Base-by-base conservation (phyloP, 441 rosid genomes). In the Gossypium lobatum region DNA sequence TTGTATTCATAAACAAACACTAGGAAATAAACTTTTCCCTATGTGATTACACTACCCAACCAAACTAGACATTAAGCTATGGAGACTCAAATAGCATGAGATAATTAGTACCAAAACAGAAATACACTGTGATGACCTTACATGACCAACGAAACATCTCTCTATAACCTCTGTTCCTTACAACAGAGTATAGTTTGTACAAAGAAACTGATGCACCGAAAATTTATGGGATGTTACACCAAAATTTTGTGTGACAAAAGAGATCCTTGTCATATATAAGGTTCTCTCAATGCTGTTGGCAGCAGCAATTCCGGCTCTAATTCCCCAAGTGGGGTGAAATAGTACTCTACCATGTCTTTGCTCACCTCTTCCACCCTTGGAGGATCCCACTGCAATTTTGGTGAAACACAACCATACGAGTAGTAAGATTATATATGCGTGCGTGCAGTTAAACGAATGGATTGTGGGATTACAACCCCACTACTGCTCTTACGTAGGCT, bases 381-480 rank as follows among this genome's bases (percentile, higher is more conserved):
- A 76, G 97, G 98, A 58, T 93, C 79, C 99, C 99, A 95, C 94
- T 93, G 91, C 89, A 88, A 10, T 76, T 69, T 74, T 66, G 25
- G 5, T 8, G 34, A 59, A 14, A 11, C 28, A 9, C 62, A 42
- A 55, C 13, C 20, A 59, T 11, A 7, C 21, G 39, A n/a, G n/a
- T n/a, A 11, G 20, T 18, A 21, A 20, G 14, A 25, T 7, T 25
- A 50, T 21, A 6, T 2, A 64, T 10, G 3, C 3, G 20, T 1
- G 26, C 3, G 14, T 8, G 39, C 23, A 18, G 21, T 1, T 53
- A 53, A 16, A 59, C 6, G 28, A 17, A 34, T 34, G 1, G n/a
- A 63, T 34, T 63, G 3, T 28, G 11, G 11, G 20, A 64, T 76
- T 45, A 65, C 68, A 74, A 55, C 1, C 42, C 69, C 37, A 68